Percentiles rank a stretch among this genome's conserved stretches.
These are phyloP conservation scores for Actinomucor elegans DNA, from an alignment of 371 early-diverging fungal genomes.

Conservation along the genomic window DNA sequence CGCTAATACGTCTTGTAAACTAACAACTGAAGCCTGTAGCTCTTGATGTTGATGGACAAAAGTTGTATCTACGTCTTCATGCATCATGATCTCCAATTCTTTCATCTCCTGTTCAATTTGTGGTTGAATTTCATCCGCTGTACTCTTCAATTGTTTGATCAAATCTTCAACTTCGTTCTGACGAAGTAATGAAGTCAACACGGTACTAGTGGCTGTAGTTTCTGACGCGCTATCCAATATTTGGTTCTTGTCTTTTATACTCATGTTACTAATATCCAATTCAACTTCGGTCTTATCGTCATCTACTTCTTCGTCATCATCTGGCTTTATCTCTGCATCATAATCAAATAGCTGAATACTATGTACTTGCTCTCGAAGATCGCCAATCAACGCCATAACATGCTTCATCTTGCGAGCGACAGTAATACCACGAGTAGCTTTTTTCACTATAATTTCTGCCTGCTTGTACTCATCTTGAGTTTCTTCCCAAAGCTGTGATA, in stretches of 20 bases:
- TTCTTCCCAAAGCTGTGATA: slow-evolving; percentile 19
- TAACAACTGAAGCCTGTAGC: slow-evolving; percentile 15
- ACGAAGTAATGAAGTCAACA: slow-evolving; percentile 8
- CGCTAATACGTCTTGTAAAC: slow-evolving; percentile 11
- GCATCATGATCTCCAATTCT: slow-evolving; percentile 3
- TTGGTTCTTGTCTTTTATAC: neutral
- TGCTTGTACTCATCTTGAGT: neutral
- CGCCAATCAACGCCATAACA: slow-evolving; percentile 32
- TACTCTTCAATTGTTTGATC: neutral
- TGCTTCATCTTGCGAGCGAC: slow-evolving; percentile 42
- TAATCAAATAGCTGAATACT: slow-evolving; percentile 4
- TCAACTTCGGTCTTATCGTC: slow-evolving; percentile 4
- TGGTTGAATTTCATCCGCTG: slow-evolving; percentile 13
- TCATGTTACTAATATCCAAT: neutral
- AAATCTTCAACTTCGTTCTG: slow-evolving; percentile 7
- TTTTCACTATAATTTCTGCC: slow-evolving; percentile 7
- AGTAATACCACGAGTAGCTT: slow-evolving; percentile 22
- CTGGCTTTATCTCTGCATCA: neutral
- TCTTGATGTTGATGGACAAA: slow-evolving; percentile 20
- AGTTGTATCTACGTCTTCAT: slow-evolving; percentile 13
- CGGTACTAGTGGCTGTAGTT: neutral
- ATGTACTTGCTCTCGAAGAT: slow-evolving; percentile 25
- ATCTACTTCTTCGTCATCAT: neutral
- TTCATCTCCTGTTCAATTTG: slow-evolving; percentile 17
- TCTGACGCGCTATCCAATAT: neutral